These are phyloP conservation scores for Stramenopiles sp. DNA, from an alignment of 352 stramenopile species.

Conservation along the genomic window DNA sequence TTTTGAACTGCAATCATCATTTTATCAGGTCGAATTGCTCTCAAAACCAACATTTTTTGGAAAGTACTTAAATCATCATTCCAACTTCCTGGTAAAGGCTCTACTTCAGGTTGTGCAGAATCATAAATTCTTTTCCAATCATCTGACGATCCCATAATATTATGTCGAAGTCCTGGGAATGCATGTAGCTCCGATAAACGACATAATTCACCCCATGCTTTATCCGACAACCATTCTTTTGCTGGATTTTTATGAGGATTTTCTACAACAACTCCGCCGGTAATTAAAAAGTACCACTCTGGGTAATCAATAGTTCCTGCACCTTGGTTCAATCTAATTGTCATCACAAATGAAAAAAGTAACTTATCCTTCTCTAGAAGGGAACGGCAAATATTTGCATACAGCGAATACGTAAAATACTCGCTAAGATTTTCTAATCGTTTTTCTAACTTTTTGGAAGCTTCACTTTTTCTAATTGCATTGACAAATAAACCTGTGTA, in stretches of 20 bases:
- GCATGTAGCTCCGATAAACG: conserved; percentile 46
- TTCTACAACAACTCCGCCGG: conserved; percentile 61
- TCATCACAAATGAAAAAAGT: conserved; percentile 75
- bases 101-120: conserved; percentile 57
- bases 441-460: conserved; percentile 39
- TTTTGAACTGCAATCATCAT: conserved; percentile 67
- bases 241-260: conserved; percentile 62
- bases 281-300: conserved; percentile 82
- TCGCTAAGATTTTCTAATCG: conserved; percentile 75
- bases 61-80: conserved; percentile 60
- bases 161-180: conserved; percentile 46
- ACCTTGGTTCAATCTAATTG: conserved; percentile 54
- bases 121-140: conserved; percentile 69
- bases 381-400: conserved; percentile 75
- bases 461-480: conserved; percentile 66
- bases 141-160: conserved; percentile 46
- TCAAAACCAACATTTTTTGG: conserved; percentile 72
- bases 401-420: conserved; percentile 81
- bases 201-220: conserved; percentile 75
- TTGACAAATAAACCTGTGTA: conserved; percentile 82
- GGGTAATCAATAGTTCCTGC: conserved; percentile 43
- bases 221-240: conserved; percentile 64
- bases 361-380: conserved; percentile 88
- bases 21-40: conserved; percentile 67
- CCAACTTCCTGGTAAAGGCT: conserved; percentile 67